Base-by-base conservation (phyloP, 352 stramenopile genomes). In the Phytopythium helicoides region DNA sequence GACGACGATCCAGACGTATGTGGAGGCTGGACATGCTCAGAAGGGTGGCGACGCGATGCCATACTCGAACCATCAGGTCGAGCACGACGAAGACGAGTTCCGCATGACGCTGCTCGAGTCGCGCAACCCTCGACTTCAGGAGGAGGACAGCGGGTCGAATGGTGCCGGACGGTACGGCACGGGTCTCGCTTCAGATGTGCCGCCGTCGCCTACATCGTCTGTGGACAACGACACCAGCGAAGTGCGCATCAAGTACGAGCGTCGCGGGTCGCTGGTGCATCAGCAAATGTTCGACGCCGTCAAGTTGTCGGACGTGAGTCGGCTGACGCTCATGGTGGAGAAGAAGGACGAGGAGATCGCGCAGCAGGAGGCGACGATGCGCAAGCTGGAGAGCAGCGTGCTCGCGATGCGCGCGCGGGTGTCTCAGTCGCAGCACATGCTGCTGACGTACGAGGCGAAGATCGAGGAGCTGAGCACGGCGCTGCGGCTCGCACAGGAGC, bases 211-310 rank as follows among this genome's bases (percentile, higher is more conserved):
- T n/a, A 52, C 66, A 0, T 61, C 66, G 12, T 83, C 71, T 4
- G 84, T 68, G 2, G 67, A 71, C 18, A 78, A 69, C 12, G 81
- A 71, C 4, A 67, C 70, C 23, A 73, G 68, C 26, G 76, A 84
- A 48, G 78, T 89, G 53, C 79, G 65, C 38, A 86, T 93, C 56
- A 86, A 83, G 33, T 91, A 86, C 56, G 58, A 70, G 36, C 77
- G 80, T 21, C 74, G 76, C 11, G 81, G 78, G 22, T 89, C 76
- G 28, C 54, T 84, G 9, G 78, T 93, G 48, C 80, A 91, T 41
- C 68, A 84, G 21, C 76, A 89, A 37, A 93, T 93, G 80, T 93
- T 93, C 49, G 80, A 91, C 58, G 75, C 78, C 14, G 80, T 87
- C 19, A 84, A 86, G 61, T 54, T 89, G 26, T 87, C 79, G 41